Evolutionary conservation across 2,329 filamentous ascomycete species (phyloP).

Genomic region (Aphanocladium album): DNA sequence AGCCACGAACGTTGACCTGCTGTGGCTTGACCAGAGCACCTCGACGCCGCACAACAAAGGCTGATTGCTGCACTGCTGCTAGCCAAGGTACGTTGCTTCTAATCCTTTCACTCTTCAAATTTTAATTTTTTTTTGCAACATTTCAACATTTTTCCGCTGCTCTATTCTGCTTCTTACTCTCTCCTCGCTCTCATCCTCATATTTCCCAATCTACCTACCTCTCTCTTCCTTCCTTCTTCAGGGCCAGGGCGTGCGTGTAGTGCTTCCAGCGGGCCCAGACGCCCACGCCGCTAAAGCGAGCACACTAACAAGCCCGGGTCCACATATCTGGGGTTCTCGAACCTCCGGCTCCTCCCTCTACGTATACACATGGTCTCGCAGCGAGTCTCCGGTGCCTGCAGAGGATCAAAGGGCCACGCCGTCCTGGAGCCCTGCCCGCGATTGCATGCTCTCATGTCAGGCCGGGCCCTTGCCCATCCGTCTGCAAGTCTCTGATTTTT

Average conservation of each 20-base stretch:
- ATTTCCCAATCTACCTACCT: background rate
- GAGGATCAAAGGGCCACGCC: too few species aligned
- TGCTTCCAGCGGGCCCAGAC: background rate
- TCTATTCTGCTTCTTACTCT: background rate
- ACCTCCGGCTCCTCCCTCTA: slow-evolving; percentile 6
- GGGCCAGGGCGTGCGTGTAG: slow-evolving; percentile 2
- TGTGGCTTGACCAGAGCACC: background rate
- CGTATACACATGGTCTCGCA: too few species aligned
- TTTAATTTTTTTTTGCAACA: background rate
- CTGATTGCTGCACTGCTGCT: background rate
- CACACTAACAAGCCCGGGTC: slow-evolving; percentile 1
- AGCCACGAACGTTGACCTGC: background rate
- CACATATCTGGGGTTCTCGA: slow-evolving; percentile 14
- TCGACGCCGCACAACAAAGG: too few species aligned
- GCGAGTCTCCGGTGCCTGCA: too few species aligned
- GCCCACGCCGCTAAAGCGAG: slow-evolving; percentile 8
- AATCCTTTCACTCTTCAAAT: background rate
- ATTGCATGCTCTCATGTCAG: background rate
- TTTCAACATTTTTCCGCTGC: background rate
- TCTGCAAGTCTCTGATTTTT: background rate
- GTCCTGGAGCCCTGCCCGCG: background rate
- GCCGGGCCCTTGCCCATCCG: background rate
- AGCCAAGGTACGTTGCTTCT: background rate
- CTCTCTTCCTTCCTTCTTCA: background rate
- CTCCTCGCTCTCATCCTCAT: background rate